Conservation (phyloP, 2,329 filamentous ascomycete genomes). For the Talaromyces sp. region DNA sequence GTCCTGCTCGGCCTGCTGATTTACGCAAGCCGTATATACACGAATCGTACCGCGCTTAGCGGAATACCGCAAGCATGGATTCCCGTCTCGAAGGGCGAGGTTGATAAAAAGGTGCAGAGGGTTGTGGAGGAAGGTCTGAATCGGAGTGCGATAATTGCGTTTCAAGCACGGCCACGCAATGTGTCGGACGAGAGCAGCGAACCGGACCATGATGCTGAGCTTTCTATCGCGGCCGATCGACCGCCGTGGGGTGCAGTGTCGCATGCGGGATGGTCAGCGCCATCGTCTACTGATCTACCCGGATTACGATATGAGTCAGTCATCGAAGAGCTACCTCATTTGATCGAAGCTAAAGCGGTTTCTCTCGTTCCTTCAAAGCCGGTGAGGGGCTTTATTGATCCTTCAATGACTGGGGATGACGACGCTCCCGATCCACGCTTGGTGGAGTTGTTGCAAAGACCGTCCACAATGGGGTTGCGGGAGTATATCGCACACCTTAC, state of each 20-base stretch:
- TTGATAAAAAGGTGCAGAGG: constrained; percentile 68
- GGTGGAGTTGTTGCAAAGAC: constrained; percentile 68
- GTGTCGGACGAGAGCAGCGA: constrained; percentile 39
- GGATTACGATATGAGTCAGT: constrained; percentile 81
- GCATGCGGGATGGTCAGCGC: constrained; percentile 85
- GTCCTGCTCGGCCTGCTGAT: constrained; percentile 68
- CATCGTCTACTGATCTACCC: constrained; percentile 68
- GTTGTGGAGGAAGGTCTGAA: constrained; percentile 71
- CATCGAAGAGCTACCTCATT: constrained; percentile 75
- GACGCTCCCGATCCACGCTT: constrained; percentile 61
- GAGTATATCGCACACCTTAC: constrained; percentile 73
- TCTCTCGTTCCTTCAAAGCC: constrained; percentile 67
- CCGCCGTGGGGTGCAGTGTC: constrained; percentile 78
- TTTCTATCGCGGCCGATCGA: constrained; percentile 37
- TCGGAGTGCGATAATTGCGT: constrained; percentile 76
- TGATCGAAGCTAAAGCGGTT: constrained; percentile 91
- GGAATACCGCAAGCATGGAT: constrained; percentile 85
- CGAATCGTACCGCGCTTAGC: constrained; percentile 72
- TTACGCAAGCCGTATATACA: constrained; percentile 80
- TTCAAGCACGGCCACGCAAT: constrained; percentile 69
- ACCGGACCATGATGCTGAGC: constrained; percentile 29
- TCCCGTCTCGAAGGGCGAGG: constrained; percentile 79
- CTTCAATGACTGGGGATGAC: constrained; percentile 34
- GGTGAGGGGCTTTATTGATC: constrained; percentile 30
- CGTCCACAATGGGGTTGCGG: constrained; percentile 68